phyloP scores from a whole-genome alignment of 1,139 yeast species.

The Magnusiomyces tetraspermus region DNA sequence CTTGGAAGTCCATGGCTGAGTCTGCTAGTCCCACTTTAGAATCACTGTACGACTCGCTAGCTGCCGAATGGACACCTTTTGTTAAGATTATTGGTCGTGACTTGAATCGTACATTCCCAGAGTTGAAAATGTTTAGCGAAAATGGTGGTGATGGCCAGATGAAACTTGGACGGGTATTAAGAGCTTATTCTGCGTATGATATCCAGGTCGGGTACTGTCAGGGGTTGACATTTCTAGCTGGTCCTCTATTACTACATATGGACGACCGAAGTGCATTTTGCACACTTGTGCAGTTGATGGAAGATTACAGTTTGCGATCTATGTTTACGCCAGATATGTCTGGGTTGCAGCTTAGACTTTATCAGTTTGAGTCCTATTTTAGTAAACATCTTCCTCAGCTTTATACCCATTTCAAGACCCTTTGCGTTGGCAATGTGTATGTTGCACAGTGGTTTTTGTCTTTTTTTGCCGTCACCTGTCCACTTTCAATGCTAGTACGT shows the following conservation, averaged over 20 bases:
- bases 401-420: slow-evolving; percentile 37
- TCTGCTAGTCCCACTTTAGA: slow-evolving; percentile 29
- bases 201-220: slow-evolving; percentile 66
- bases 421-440: slow-evolving; percentile 31
- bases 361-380: slow-evolving; percentile 44
- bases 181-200: slow-evolving; percentile 61
- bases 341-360: slow-evolving; percentile 46
- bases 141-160: slow-evolving; percentile 38
- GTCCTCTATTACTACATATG: slow-evolving; percentile 48
- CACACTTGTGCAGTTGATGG: slow-evolving; percentile 52
- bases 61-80: slow-evolving; percentile 38
- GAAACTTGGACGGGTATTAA: slow-evolving; percentile 47
- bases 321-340: slow-evolving; percentile 51
- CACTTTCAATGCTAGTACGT: slow-evolving; percentile 41
- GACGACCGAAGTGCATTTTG: slow-evolving; percentile 44
- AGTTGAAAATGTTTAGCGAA: slow-evolving; percentile 42
- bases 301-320: slow-evolving; percentile 49
- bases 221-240: slow-evolving; percentile 58
- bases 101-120: slow-evolving; percentile 55
- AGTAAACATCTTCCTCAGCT: slow-evolving; percentile 38
- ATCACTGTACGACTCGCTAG: slow-evolving; percentile 35
- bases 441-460: slow-evolving; percentile 59
- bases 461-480: slow-evolving; percentile 54
- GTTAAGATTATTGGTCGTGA: slow-evolving; percentile 52
- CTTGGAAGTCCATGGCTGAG: slow-evolving; percentile 33